Evolutionary conservation across 371 early-diverging fungal species (phyloP), one percentile per base, ranked within the genome.

Genomic region (Mucor mucedo): DNA sequence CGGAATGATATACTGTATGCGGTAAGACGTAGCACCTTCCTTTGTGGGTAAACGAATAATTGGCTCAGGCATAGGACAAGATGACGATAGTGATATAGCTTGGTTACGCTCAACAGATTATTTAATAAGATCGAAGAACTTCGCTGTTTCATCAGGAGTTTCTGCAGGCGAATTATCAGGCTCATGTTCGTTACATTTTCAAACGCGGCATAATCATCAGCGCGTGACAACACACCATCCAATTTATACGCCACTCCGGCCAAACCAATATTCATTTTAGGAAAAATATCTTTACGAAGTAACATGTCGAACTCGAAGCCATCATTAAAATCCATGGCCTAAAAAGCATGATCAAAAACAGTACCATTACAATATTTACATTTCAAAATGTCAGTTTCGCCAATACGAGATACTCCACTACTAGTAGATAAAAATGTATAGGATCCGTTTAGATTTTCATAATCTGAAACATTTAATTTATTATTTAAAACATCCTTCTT

Each of bases 121-220:
- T 35, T 35, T 16, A 16, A 58, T 47, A 8, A 33, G 3, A 2
- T 48, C 13, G 14, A 21, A 13, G 29, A 59, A 59, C 2, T 38
- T 21, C 7, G 10, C 39, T 29, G 50, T 21, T 39, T 60, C 29
- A 3, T 42, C 53, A 33, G 52, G 33, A 5, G 42, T 60, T 10
- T 53, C 61, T 2, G 53, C 53, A 11, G 53, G 61, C 5, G 61
- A 52, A 32, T 53, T 60, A 53, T 60, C 61, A 5, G 59, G 50
- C 28, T 59, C 47, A 39, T 50, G 28, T 28, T 49, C 28, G 3
- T 48, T 30, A 52, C 14, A 32, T 30, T 29, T 8, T 60, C 35
- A 60, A 35, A 53, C 0, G 41, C 29, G 0, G 4, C 10, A 3
- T 40, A 4, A 8, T 53, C 53, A 5, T 21, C 21, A 21, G 21